These are phyloP conservation scores for Picochlorum sp. DNA, from an alignment of 139 green algal genomes.

Conservation along the genomic window DNA sequence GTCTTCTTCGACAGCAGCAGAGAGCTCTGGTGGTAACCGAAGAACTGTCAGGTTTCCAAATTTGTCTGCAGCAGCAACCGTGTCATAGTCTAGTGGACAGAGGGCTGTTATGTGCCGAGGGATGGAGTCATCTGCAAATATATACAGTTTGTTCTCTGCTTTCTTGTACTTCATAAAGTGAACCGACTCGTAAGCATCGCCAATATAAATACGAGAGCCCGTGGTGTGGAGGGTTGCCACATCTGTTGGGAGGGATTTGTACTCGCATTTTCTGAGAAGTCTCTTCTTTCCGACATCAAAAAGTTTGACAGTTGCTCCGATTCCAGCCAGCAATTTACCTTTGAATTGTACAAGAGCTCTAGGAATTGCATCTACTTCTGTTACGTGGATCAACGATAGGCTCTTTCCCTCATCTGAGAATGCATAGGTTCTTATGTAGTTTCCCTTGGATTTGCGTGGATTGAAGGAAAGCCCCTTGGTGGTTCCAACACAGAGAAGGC, in stretches of 20 bases:
- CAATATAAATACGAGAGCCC: conserved; percentile 79
- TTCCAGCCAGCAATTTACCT: conserved; percentile 79
- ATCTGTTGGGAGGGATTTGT: conserved; percentile 63
- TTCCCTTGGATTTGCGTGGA: conserved; percentile 59
- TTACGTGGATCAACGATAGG: conserved; percentile 89
- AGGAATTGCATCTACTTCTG: conserved; percentile 59
- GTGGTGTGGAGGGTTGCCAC: conserved; percentile 55
- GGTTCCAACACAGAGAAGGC: conserved; percentile 75
- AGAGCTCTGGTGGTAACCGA: conserved; percentile 79
- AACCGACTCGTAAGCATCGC: conserved; percentile 73
- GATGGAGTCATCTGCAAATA: conserved; percentile 86
- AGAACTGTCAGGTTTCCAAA: conserved; percentile 92
- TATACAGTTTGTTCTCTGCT: conserved; percentile 86
- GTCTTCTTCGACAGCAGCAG: conserved; percentile 89
- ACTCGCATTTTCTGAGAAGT: conserved; percentile 95
- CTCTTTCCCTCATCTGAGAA: conserved; percentile 53
- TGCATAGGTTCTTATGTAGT: conserved; percentile 71
- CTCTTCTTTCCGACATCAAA: conserved; percentile 96
- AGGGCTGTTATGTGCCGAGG: conserved; percentile 72
- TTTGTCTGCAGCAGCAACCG: conserved; percentile 81
- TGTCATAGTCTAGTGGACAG: conserved; percentile 94
- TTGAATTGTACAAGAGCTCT: conserved; percentile 78
- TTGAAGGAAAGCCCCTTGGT: conserved; percentile 74
- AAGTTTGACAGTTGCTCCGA: conserved; percentile 75
- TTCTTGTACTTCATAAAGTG: conserved; percentile 81